Evolutionary conservation across 495 filamentous ascomycete species (phyloP).

Genomic region (Daldinia loculata): DNA sequence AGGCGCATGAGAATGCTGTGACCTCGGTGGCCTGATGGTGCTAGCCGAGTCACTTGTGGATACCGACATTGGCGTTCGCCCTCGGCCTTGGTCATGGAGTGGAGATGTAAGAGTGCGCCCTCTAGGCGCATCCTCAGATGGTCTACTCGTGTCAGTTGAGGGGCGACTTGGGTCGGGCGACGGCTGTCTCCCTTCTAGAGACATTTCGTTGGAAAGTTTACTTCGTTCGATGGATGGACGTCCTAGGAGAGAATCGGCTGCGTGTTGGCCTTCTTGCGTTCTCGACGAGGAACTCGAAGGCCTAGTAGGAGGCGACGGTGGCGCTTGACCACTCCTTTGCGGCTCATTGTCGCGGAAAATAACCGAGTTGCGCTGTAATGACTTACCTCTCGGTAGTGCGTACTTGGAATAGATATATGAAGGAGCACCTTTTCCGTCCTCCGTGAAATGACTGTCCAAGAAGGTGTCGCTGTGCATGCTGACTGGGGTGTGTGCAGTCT

Average conservation of each 20-base stretch:
- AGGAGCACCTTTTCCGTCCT: conserved; percentile 60
- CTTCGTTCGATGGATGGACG: conserved; percentile 56
- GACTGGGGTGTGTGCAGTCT: conserved; percentile 68
- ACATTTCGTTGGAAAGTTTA: conserved; percentile 56
- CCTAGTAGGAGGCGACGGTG: conserved; percentile 62
- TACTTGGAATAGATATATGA: conserved; percentile 88
- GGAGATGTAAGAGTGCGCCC: conserved; percentile 51
- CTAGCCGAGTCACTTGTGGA: conserved; percentile 72
- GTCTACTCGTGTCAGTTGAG: conserved; percentile 55
- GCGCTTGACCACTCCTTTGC: conserved; percentile 54
- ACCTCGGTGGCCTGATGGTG: conserved; percentile 67
- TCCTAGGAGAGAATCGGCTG: conserved; percentile 50
- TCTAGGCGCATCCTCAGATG: conserved; percentile 52
- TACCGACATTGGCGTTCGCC: conserved; percentile 58
- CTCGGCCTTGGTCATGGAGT: conserved; percentile 45
- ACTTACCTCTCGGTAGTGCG: conserved; percentile 80
- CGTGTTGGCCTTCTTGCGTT: conserved; percentile 46
- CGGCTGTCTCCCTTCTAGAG: conserved; percentile 43
- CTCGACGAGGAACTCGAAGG: conserved; percentile 59
- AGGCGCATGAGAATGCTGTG: conserved; percentile 57
- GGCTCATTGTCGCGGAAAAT: conserved; percentile 69
- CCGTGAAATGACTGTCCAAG: conserved; percentile 51
- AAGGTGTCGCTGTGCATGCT: conserved; percentile 70
- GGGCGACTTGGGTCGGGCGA: conserved; percentile 57
- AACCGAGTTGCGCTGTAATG: conserved; percentile 73